These are phyloP conservation scores for Jacaranda copaia DNA, from an alignment of 257 asterid genomes.

Conservation along the genomic window DNA sequence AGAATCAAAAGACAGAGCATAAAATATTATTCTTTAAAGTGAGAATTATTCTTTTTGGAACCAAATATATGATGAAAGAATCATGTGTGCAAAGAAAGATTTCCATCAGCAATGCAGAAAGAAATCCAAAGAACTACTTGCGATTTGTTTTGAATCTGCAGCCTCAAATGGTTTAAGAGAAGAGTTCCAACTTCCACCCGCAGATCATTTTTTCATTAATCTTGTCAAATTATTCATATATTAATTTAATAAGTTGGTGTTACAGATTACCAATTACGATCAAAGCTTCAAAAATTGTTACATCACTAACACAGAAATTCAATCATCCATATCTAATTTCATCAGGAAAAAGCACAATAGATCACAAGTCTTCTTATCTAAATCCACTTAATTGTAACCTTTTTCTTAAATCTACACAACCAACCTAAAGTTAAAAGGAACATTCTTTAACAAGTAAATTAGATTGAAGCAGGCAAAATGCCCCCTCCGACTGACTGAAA, in stretches of 20 bases:
- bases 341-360: neutral
- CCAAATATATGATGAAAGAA: too few relatives aligned
- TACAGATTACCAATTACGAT: neutral
- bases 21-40: too few relatives aligned
- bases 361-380: neutral
- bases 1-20: too few relatives aligned
- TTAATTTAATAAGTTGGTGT: neutral
- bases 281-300: neutral
- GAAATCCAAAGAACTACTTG: too few relatives aligned
- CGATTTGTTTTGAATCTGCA: too few relatives aligned
- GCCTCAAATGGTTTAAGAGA: too few relatives aligned
- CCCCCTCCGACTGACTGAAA: neutral
- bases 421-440: neutral
- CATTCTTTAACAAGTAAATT: constrained; percentile 5
- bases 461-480: neutral
- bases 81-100: too few relatives aligned
- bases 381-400: neutral
- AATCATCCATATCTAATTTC: neutral
- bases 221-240: too few relatives aligned
- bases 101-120: too few relatives aligned
- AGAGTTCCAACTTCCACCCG: too few relatives aligned
- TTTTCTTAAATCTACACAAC: neutral
- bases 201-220: too few relatives aligned
- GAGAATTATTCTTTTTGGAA: too few relatives aligned
- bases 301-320: neutral